These are phyloP conservation scores for Apocynum venetum DNA, from an alignment of 257 asterid genomes.

Conservation along the genomic window DNA sequence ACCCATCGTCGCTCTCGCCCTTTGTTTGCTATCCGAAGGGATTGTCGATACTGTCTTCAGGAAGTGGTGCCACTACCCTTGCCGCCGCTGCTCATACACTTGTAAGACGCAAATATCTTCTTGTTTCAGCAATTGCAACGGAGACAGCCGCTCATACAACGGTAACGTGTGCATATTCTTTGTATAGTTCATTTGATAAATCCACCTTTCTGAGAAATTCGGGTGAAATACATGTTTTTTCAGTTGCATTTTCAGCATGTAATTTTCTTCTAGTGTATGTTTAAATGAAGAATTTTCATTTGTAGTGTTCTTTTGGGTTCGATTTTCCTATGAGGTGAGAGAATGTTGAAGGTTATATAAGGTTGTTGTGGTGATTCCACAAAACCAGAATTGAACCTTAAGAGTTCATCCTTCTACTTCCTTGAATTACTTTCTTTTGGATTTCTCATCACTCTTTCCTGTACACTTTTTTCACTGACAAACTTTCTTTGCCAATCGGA, in stretches of 20 bases:
- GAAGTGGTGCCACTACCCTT: neutral
- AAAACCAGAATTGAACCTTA: neutral
- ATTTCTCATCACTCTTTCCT: too few relatives aligned
- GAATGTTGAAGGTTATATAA: neutral
- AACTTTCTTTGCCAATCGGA: neutral
- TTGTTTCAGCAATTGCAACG: too few relatives aligned
- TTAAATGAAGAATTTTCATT: neutral
- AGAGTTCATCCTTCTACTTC: neutral
- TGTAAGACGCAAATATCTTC: neutral
- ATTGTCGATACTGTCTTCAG: too few relatives aligned
- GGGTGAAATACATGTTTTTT: neutral
- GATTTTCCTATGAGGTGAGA: neutral
- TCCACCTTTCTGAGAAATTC: neutral
- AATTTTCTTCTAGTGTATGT: too few relatives aligned
- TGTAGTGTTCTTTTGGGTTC: neutral
- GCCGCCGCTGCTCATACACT: neutral
- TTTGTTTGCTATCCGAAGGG: too few relatives aligned
- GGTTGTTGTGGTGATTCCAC: neutral
- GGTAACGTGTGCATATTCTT: neutral
- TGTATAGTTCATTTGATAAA: neutral
- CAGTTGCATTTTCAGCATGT: too few relatives aligned
- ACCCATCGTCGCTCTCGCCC: too few relatives aligned
- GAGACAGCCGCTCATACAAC: neutral
- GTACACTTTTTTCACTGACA: neutral
- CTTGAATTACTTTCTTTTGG: neutral